phyloP scores from a whole-genome alignment of 2,329 filamentous ascomycete genomes.

The Septoria linicola region DNA sequence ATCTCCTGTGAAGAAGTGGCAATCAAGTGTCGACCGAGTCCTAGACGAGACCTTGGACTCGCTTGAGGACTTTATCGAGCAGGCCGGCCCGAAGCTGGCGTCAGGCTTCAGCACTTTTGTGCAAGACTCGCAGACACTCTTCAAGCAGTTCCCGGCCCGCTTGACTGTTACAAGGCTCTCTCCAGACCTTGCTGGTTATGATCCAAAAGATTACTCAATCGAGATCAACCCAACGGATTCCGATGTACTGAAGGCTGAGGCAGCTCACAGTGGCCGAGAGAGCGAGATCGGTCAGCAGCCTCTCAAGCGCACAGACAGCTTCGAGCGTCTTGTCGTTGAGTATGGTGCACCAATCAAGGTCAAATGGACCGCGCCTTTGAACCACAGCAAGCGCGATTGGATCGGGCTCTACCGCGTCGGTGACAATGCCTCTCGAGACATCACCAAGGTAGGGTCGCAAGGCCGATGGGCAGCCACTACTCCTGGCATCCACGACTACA shows the following conservation, averaged over 20 bases:
- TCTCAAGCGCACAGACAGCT: slow-evolving; percentile 58
- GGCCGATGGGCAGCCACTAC: slow-evolving; percentile 87
- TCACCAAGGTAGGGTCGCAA: slow-evolving; percentile 79
- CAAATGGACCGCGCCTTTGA: slow-evolving; percentile 82
- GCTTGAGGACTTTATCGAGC: slow-evolving; percentile 86
- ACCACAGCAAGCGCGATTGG: slow-evolving; percentile 91
- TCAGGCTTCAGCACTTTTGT: slow-evolving; percentile 84
- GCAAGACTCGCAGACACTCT: slow-evolving; percentile 80
- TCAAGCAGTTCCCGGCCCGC: slow-evolving; percentile 84
- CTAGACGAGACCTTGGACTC: slow-evolving; percentile 83
- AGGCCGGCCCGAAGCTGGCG: slow-evolving; percentile 79
- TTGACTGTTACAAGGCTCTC: slow-evolving; percentile 78
- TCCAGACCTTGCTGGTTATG: slow-evolving; percentile 74
- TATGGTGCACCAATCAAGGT: slow-evolving; percentile 89
- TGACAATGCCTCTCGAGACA: slow-evolving; percentile 82
- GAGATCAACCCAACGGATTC: slow-evolving; percentile 65
- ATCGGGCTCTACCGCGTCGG: slow-evolving; percentile 94
- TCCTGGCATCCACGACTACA: slow-evolving; percentile 71
- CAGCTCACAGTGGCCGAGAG: slow-evolving; percentile 67
- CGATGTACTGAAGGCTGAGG: slow-evolving; percentile 39
- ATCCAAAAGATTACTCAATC: slow-evolving; percentile 78
- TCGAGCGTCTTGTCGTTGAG: slow-evolving; percentile 76
- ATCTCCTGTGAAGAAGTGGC: slow-evolving; percentile 76
- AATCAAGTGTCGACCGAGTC: slow-evolving; percentile 82
- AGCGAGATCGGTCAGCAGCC: slow-evolving; percentile 67